These are phyloP conservation scores for Talaromyces funiculosus DNA, from an alignment of 2,329 filamentous ascomycete genomes.

Conservation along the genomic window DNA sequence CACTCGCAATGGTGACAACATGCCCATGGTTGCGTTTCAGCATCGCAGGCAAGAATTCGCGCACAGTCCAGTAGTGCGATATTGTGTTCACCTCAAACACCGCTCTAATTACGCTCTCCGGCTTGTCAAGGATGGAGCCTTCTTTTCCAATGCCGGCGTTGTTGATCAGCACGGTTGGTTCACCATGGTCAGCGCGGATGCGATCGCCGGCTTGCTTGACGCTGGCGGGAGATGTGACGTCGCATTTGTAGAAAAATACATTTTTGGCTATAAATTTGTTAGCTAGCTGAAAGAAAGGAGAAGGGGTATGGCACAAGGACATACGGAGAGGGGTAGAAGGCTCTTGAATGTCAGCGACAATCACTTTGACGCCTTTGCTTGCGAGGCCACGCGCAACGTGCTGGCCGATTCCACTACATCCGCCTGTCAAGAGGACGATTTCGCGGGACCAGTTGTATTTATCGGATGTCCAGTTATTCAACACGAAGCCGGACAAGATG, in stretches of 20 bases:
- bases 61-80: slow-evolving; percentile 46
- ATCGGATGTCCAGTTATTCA: slow-evolving; percentile 24
- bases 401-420: slow-evolving; percentile 35
- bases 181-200: slow-evolving; percentile 37
- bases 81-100: slow-evolving; percentile 51
- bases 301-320: no score
- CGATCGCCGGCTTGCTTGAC: slow-evolving; percentile 30
- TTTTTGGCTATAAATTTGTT: slow-evolving; percentile 22
- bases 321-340: slow-evolving; percentile 27
- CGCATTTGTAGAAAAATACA: slow-evolving; percentile 32
- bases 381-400: slow-evolving; percentile 31
- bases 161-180: slow-evolving; percentile 46
- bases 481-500: slow-evolving; percentile 15
- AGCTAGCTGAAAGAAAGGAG: no score
- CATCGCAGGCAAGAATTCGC: slow-evolving; percentile 51
- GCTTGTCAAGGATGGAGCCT: slow-evolving; percentile 44
- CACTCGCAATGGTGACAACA: slow-evolving; percentile 51
- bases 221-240: slow-evolving; percentile 32
- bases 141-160: slow-evolving; percentile 47
- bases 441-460: slow-evolving; percentile 28
- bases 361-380: slow-evolving; percentile 24
- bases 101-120: slow-evolving; percentile 40
- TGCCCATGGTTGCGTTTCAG: slow-evolving; percentile 49
- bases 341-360: slow-evolving; percentile 35
- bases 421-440: slow-evolving; percentile 33